A percentile compares a stretch with the other conserved stretches of the same genome.
Evolutionary conservation across 768 basidiomycete species (phyloP).

Genomic region (Zangia roseola): DNA sequence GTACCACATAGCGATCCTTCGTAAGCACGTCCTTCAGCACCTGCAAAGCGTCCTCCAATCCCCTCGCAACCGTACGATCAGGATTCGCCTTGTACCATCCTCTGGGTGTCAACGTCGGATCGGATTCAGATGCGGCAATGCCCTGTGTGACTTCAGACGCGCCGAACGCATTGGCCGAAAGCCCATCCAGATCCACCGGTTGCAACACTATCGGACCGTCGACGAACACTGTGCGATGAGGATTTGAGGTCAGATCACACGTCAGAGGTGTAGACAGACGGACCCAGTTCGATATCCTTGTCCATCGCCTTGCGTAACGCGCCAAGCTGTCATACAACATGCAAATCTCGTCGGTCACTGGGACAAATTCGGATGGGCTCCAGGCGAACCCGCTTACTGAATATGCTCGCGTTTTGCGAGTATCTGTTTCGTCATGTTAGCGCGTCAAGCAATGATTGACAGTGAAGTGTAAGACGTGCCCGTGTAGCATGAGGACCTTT

Average conservation of each 20-base stretch:
- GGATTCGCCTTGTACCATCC: slow-evolving; percentile 70
- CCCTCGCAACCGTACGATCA: slow-evolving; percentile 49
- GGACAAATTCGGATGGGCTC: not conserved
- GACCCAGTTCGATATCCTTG: slow-evolving; percentile 66
- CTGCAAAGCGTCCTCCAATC: slow-evolving; percentile 57
- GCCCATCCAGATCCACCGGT: slow-evolving; percentile 55
- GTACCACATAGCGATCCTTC: slow-evolving; percentile 63
- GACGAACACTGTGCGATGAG: slow-evolving; percentile 56
- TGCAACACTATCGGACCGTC: slow-evolving; percentile 68
- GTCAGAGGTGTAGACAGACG: slow-evolving; percentile 1
- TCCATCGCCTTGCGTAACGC: slow-evolving; percentile 70
- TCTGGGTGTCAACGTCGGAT: slow-evolving; percentile 56
- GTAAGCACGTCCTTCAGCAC: slow-evolving; percentile 56
- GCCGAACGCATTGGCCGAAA: slow-evolving; percentile 32
- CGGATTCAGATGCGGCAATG: slow-evolving; percentile 43
- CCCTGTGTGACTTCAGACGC: slow-evolving; percentile 34
- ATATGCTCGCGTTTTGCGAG: slow-evolving; percentile 67
- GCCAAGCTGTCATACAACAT: slow-evolving; percentile 47
- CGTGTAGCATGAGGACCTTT: slow-evolving; percentile 47
- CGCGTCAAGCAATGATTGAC: not conserved
- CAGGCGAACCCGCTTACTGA: slow-evolving; percentile 64
- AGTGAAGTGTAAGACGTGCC: slow-evolving; percentile 27
- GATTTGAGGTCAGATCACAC: not conserved
- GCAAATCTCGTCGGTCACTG: not conserved
- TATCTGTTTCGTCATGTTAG: slow-evolving; percentile 42